A percentile compares a stretch with the other conserved stretches of the same genome.
Conservation (phyloP, 2,329 filamentous ascomycete species). For the Nemania sp. region DNA sequence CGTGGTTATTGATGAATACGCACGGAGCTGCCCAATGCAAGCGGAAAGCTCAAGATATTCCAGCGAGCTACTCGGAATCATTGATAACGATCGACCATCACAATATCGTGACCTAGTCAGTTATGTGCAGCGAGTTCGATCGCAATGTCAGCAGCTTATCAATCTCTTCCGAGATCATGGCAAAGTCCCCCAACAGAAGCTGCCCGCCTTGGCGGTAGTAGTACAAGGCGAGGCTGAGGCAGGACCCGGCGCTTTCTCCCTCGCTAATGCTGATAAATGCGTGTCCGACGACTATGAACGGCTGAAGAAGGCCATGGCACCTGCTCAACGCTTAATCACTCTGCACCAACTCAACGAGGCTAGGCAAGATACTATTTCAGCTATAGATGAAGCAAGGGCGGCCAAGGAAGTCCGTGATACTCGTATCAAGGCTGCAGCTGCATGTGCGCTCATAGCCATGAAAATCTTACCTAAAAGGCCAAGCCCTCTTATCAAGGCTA, state of each 20-base stretch:
- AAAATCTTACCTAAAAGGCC: slow-evolving; percentile 89
- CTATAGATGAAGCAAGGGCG: slow-evolving; percentile 77
- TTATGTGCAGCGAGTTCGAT: slow-evolving; percentile 84
- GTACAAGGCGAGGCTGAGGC: slow-evolving; percentile 93
- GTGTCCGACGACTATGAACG: slow-evolving; percentile 83
- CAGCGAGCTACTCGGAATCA: slow-evolving; percentile 69
- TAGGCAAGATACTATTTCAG: slow-evolving; percentile 66
- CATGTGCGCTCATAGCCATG: slow-evolving; percentile 87
- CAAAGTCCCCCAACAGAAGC: slow-evolving; percentile 72
- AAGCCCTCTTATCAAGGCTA: slow-evolving; percentile 86
- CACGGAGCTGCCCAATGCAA: slow-evolving; percentile 57
- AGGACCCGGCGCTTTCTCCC: slow-evolving; percentile 88
- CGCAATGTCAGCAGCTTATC: slow-evolving; percentile 87
- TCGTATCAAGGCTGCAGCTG: slow-evolving; percentile 82
- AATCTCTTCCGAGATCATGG: slow-evolving; percentile 91
- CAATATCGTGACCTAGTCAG: slow-evolving; percentile 90
- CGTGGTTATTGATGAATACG: slow-evolving; percentile 87
- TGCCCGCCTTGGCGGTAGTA: slow-evolving; percentile 83
- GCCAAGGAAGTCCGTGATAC: slow-evolving; percentile 83
- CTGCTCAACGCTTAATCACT: slow-evolving; percentile 84
- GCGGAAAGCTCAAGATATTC: slow-evolving; percentile 62
- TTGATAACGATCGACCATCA: slow-evolving; percentile 78
- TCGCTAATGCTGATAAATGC: slow-evolving; percentile 85
- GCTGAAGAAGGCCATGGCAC: slow-evolving; percentile 84
- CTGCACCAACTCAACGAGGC: slow-evolving; percentile 79